Evolutionary conservation across 2,329 filamentous ascomycete species (phyloP).

Genomic region (Arthrinium puccinioides): DNA sequence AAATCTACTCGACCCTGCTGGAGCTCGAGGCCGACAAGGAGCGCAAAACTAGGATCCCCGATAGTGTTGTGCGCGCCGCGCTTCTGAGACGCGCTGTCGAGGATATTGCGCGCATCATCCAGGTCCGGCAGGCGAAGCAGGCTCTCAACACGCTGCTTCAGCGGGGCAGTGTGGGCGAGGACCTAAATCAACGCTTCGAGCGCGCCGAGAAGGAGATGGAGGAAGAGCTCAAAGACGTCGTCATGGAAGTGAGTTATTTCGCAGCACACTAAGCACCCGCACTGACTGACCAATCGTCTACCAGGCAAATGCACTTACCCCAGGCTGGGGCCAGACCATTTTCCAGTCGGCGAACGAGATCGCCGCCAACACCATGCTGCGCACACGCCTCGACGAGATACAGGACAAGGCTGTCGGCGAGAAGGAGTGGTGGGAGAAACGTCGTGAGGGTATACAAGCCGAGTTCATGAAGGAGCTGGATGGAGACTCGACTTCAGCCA

Average conservation of each 20-base stretch:
- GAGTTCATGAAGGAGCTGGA: constrained; percentile 84
- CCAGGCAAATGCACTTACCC: constrained; percentile 82
- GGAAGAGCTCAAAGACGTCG: constrained; percentile 88
- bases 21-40: constrained; percentile 65
- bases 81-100: constrained; percentile 84
- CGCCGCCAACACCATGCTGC: constrained; percentile 72
- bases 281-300: neutral
- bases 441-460: constrained; percentile 62
- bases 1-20: constrained; percentile 88
- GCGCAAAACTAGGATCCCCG: constrained; percentile 65
- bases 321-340: constrained; percentile 88
- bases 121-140: constrained; percentile 82
- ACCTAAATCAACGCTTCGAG: constrained; percentile 87
- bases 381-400: constrained; percentile 69
- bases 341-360: constrained; percentile 99
- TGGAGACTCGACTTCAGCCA: constrained; percentile 39
- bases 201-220: constrained; percentile 97
- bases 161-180: constrained; percentile 88
- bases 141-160: constrained; percentile 78
- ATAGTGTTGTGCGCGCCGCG: constrained; percentile 80
- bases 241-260: constrained; percentile 63
- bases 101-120: constrained; percentile 86
- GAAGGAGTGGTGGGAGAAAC: constrained; percentile 89
- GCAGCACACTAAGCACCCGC: neutral
- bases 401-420: constrained; percentile 65